Base-by-base conservation (phyloP, 1,284 basidiomycete species). In the Malassezia yamatoensis region DNA sequence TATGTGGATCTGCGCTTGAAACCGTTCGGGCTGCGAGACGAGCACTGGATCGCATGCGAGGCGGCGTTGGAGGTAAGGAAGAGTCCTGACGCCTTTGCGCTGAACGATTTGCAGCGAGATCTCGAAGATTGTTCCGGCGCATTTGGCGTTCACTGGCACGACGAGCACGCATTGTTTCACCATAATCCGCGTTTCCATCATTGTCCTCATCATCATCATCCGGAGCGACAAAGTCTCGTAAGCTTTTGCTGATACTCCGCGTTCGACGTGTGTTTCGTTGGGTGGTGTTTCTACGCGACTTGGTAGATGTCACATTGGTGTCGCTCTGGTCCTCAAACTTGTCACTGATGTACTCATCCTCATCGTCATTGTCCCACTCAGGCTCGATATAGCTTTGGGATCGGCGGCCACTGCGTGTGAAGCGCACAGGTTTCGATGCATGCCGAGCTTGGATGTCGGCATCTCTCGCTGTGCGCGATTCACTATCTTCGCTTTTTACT, bases 141-240 rank as follows among this genome's bases (percentile, higher is more conserved):
- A 34, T 33, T 2, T 43, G 40, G 3, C 58, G 61, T 36, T 59
- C 60, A 7, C 18, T 12, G 1, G 48, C 49, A 18, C 35, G 34
- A 46, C 47, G 18, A 50, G 60, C 45, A 12, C 46, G 55, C 29
- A 53, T 21, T 10, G 58, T 53, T 38, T 58, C 49, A 33, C 32
- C 59, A 43, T 49, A 61, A 37, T 63, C 63, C 24, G 63, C 66
- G 41, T 61, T 64, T 21, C 62, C 65, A 49, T 63, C 62, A 47
- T 67, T 61, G 16, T 62, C 66, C 21, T 66, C 65, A 12, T 68
- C 66, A 18, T 43, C 41, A 46, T 69, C 67, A 35, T 68, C 64
- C 8, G 52, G 43, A 9, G 63, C 68, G 13, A 70, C 66, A 42
- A 68, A 70, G 43, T 62, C 65, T n/a, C 49, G 61, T 13, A 67